Base-by-base conservation (phyloP, 257 asterid genomes). In the Nicotiana tabacum region DNA sequence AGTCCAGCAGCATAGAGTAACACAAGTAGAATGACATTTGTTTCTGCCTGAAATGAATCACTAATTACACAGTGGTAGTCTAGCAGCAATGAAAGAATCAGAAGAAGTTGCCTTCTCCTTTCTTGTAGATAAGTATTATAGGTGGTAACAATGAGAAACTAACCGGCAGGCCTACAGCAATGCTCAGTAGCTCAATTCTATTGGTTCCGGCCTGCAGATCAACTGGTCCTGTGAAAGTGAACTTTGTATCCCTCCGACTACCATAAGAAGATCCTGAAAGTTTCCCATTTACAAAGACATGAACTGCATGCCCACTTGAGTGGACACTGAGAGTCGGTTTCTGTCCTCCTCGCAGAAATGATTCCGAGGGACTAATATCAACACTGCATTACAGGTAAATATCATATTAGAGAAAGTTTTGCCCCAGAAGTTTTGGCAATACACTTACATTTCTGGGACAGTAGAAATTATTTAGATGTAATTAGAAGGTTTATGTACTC, bases 131-230 rank as follows among this genome's bases (percentile, higher is more conserved):
- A 4, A 13, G 80, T 7, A 15, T 16, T 48, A 27, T 13, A 58
- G 6, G 74, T 68, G 35, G 35, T 39, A 58, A 78, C 30, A 48
- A 66, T 2, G 62, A 66, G 51, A 81, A 81, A 88, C 93, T 88
- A 84, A 92, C 97, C 11, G 93, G 95, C 70, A 92, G 83, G 51
- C 97, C 97, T 83, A 90, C 88, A 78, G 95, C 92, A 33, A 91
- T 89, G 55, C 94, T 91, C 37, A 92, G 91, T 57, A 92, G 87
- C 61, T 91, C 87, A 48, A 92, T 84, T 83, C 78, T 87, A 32
- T 91, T 92, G 5, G 74, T 46, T 65, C 97, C 95, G 3, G 82
- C 85, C 43, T 58, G 83, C 78, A 90, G 83, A 55, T 87, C 87
- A 80, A 90, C 87, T 32, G 90, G 90, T 60, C 86, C 92, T 3